Evolutionary conservation across 1,139 yeast genomes (phyloP).

Genomic region (Taphrina deformans): DNA sequence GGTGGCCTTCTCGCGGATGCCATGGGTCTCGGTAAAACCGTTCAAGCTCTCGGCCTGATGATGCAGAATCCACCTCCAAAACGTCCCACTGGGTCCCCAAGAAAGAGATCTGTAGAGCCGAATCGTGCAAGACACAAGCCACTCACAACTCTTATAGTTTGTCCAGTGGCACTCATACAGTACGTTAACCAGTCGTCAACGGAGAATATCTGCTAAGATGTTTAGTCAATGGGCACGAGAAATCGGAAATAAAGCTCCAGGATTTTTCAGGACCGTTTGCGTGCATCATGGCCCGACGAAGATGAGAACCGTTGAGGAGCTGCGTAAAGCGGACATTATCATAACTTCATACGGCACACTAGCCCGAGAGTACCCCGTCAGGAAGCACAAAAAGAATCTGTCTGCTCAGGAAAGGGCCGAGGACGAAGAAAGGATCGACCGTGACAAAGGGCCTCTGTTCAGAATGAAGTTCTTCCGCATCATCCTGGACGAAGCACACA

Average conservation of each 20-base stretch:
- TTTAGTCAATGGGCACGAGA: slow-evolving; percentile 26
- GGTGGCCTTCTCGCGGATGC: slow-evolving; percentile 38
- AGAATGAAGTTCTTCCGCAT: slow-evolving; percentile 66
- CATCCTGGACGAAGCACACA: slow-evolving; percentile 95
- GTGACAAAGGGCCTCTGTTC: slow-evolving; percentile 22
- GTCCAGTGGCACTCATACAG: slow-evolving; percentile 25
- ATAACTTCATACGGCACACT: slow-evolving; percentile 25
- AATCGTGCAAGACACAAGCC: slow-evolving; percentile 2
- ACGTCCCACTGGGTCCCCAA: not conserved
- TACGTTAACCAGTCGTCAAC: too few species aligned
- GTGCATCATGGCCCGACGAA: slow-evolving; percentile 17
- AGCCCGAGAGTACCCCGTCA: slow-evolving; percentile 22
- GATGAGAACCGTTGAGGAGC: slow-evolving; percentile 13
- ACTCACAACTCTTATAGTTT: slow-evolving; percentile 8
- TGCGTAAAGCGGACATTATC: slow-evolving; percentile 4
- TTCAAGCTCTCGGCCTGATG: slow-evolving; percentile 65
- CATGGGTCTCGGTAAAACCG: slow-evolving; percentile 37
- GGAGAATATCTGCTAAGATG: too few species aligned
- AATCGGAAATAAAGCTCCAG: slow-evolving; percentile 15
- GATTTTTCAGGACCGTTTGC: slow-evolving; percentile 6
- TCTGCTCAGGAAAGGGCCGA: not conserved
- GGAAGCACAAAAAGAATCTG: slow-evolving; percentile 13
- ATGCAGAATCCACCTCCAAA: slow-evolving; percentile 43
- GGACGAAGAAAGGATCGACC: slow-evolving; percentile 22
- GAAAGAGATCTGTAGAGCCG: not conserved